Percentiles rank a stretch among this genome's conserved stretches.
These are phyloP conservation scores for Escovopsis sp. DNA, from an alignment of 2,329 filamentous ascomycete genomes.

Conservation along the genomic window DNA sequence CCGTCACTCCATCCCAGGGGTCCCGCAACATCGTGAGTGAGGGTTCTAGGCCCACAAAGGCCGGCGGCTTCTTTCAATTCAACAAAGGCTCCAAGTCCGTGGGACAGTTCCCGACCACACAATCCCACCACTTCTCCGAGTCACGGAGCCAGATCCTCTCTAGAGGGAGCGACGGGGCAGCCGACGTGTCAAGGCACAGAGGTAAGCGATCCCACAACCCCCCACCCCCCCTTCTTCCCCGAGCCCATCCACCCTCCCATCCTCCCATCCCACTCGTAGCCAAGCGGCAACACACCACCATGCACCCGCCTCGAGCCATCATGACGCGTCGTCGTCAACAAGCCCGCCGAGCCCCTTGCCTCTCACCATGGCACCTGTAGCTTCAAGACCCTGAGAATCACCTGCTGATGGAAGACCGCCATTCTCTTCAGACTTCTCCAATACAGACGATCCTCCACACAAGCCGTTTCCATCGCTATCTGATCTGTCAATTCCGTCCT, in stretches of 20 bases:
- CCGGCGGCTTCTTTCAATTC: slow-evolving; percentile 36
- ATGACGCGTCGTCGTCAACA: too few species aligned
- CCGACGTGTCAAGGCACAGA: slow-evolving; percentile 15
- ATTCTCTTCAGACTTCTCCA: slow-evolving; percentile 11
- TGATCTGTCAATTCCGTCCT: slow-evolving; percentile 36
- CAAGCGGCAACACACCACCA: neutral
- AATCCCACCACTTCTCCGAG: slow-evolving; percentile 19
- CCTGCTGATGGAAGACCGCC: neutral
- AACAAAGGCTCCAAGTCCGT: slow-evolving; percentile 30
- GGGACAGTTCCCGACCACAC: slow-evolving; percentile 16
- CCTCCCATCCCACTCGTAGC: neutral
- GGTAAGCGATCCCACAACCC: slow-evolving; percentile 14
- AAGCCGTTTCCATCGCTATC: slow-evolving; percentile 31
- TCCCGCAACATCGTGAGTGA: slow-evolving; percentile 17
- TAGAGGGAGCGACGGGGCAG: slow-evolving; percentile 19
- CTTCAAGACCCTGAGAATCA: too few species aligned
- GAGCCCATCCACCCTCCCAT: neutral
- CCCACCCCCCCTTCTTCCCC: neutral
- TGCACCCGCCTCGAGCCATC: neutral
- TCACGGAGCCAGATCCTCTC: slow-evolving; percentile 24
- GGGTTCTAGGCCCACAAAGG: slow-evolving; percentile 28
- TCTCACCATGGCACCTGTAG: too few species aligned
- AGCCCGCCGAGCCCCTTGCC: too few species aligned
- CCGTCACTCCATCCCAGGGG: slow-evolving; percentile 12
- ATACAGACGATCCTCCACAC: slow-evolving; percentile 19